Evolutionary conservation across 2,329 filamentous ascomycete species (phyloP), one percentile per base, ranked within the genome.

Genomic region (Aaosphaeria pasadenensis): DNA sequence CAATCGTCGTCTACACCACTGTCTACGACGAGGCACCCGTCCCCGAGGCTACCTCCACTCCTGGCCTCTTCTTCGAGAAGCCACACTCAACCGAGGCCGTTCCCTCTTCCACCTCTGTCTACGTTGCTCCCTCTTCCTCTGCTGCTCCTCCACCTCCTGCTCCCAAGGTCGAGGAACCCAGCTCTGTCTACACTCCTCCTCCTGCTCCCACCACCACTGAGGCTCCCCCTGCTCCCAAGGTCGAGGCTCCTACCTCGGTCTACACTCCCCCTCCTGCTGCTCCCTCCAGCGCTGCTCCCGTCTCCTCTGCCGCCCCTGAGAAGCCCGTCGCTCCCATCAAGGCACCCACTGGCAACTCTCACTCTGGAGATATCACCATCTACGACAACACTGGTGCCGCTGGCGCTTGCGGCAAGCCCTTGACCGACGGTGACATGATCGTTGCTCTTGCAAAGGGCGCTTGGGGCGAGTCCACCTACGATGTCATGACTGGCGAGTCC

Each of bases 1-100:
- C 66, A 30, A 59, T 67, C 38, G 47, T 66, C 33, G 50, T 65
- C 56, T 69, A 62, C 56, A 67, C 64, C 57, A 71, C 68, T 32
- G 56, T 69, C 54, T 70, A 56, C 51, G 64, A 62, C 30, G 59
- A 59, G 51, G 52, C 13, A 9, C 9, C 9, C 33, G 9, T 11
- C 9, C 33, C 33, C 33, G 13, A 36, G 9, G 13, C 33, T 13
- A 36, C 33, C 9, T 33, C 39, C 45, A 44, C 46, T 38, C 52
- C 13, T 47, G 58, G 35, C 38, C 52, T 40, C 49, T n/a, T 42
- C 49, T 38, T 30, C 53, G 17, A 36, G 33, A 46, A 36, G 33
- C 9, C 33, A 36, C 39, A 11, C 39, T 9, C 11, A 17, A 11
- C 39, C 3, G 39, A 41, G 39, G 9, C 11, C 39, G 39, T 40